Conservation (phyloP, 768 basidiomycete genomes). For the Chalciporus sphaerocephalus region DNA sequence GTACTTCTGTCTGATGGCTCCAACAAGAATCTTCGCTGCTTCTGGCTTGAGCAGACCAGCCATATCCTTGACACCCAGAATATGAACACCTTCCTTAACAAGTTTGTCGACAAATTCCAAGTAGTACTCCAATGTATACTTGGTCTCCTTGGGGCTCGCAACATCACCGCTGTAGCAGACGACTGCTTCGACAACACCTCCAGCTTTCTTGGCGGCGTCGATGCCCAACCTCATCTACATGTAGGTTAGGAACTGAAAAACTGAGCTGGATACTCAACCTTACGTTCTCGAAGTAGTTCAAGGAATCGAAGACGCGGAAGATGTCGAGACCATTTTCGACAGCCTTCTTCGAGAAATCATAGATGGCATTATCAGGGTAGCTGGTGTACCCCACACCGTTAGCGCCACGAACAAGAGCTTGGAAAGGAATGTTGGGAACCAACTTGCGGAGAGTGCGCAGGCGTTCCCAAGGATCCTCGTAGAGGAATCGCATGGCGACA, state of each 20-base stretch:
- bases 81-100: slow-evolving; percentile 91
- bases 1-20: slow-evolving; percentile 91
- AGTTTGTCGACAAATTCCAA: slow-evolving; percentile 92
- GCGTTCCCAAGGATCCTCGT: slow-evolving; percentile 99
- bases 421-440: slow-evolving; percentile 97
- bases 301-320: slow-evolving; percentile 98
- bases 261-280: slow-evolving; percentile 17
- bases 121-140: slow-evolving; percentile 98
- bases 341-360: slow-evolving; percentile 98
- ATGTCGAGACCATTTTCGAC: slow-evolving; percentile 99
- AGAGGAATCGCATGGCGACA: slow-evolving; percentile 98
- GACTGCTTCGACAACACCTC: slow-evolving; percentile 95
- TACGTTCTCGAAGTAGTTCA: slow-evolving; percentile 95
- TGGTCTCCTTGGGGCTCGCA: slow-evolving; percentile 88
- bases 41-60: slow-evolving; percentile 94
- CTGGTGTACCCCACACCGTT: slow-evolving; percentile 99
- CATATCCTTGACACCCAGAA: slow-evolving; percentile 99
- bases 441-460: slow-evolving; percentile 89
- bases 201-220: slow-evolving; percentile 99
- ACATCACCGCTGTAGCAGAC: slow-evolving; percentile 99
- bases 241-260: slow-evolving; percentile 12
- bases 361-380: slow-evolving; percentile 98
- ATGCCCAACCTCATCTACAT: slow-evolving; percentile 92
- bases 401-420: slow-evolving; percentile 96
- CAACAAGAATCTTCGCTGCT: slow-evolving; percentile 86